Conservation (phyloP, 768 basidiomycete species). For the Dendrothele bispora region DNA sequence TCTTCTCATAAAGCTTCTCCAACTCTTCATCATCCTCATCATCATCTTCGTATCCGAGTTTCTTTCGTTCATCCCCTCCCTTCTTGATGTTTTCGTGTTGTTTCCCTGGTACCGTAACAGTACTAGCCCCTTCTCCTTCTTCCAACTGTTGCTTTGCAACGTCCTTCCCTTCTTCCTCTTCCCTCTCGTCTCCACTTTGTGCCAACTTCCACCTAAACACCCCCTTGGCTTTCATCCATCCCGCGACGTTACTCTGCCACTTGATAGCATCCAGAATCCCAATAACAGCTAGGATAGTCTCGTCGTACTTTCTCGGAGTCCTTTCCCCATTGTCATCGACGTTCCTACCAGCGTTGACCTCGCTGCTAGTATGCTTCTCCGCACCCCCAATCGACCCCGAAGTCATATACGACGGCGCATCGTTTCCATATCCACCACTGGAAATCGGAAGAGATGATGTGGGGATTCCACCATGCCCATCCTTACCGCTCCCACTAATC, state of each 20-base stretch:
- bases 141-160: no score
- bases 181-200: no score
- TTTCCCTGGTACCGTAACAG: no score
- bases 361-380: neutral
- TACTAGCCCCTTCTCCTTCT: no score
- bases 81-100: no score
- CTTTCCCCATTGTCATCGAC: neutral
- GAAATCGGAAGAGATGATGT: neutral
- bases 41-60: no score
- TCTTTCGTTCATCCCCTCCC: no score
- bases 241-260: conserved; percentile 45
- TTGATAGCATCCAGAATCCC: conserved; percentile 48
- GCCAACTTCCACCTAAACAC: no score
- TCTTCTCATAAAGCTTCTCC: no score
- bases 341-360: neutral
- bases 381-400: neutral
- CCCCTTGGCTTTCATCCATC: conserved; percentile 45
- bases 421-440: conserved; percentile 4
- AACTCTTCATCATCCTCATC: no score
- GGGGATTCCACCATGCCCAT: neutral
- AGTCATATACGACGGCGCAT: neutral
- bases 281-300: conserved; percentile 44
- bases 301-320: conserved; percentile 25
- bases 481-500: no score
- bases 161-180: no score